Evolutionary conservation across 2,329 filamentous ascomycete species (phyloP), one percentile per base, ranked within the genome.

Genomic region (Colletotrichum sp.): DNA sequence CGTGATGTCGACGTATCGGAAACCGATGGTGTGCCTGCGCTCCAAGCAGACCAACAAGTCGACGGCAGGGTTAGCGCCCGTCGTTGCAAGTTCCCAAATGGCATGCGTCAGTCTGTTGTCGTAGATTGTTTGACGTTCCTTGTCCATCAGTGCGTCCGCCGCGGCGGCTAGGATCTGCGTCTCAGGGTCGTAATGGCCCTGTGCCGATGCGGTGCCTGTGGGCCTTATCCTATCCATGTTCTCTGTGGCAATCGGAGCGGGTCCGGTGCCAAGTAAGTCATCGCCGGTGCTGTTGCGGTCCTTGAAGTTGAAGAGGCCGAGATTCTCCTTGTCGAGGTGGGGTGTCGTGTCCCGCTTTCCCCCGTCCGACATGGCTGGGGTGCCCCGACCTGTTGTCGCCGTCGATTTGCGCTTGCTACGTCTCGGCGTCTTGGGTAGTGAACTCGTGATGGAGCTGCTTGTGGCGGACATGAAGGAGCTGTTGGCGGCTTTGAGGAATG

Each of bases 1-100:
- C 8, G 94, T 98, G 79, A 99, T 98, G 82, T 99, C 97, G 21
- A 98, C 96, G 82, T 99, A 99, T 66, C 96, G 93, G 86, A 99
- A 99, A 0, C 97, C 97, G 80, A 99, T 98, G 0, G 94, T 93
- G 80, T 98, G 95, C 32, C 95, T 92, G 26, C 97, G 92, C 84
- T 99, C 97, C 3, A 99, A 89, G 82, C 97, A 99, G 8, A 98
- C 94, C 1, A 99, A 88, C 21, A 99, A 87, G 83, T 99, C 97
- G 0, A 98, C 95, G 1, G 97, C 96, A 0, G 97, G 97, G 82
- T 99, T 99, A 3, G 96, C 96, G 66, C 96, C 94, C 1, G 93
- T 94, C 0, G 96, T 99, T 2, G 97, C 96, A 21, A 98, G 90
- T 75, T 96, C 94, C 97, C 97, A 99, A 79, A 98, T 99, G 13